Percentiles rank a stretch among this genome's conserved stretches.
These are phyloP conservation scores for Aspergillus vadensis DNA, from an alignment of 2,329 filamentous ascomycete species.

Conservation along the genomic window DNA sequence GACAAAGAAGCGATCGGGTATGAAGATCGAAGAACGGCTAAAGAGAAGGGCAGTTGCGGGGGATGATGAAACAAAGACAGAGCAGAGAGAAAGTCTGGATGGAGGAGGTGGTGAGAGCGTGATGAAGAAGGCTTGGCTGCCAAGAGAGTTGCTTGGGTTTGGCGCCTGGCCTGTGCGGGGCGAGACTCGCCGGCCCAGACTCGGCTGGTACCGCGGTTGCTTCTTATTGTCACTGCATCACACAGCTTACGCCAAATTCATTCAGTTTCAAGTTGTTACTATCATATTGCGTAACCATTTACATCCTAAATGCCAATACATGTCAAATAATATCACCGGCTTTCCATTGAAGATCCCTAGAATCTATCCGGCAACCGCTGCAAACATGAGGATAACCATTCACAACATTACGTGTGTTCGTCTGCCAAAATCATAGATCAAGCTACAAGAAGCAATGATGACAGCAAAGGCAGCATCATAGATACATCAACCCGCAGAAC, in stretches of 20 bases:
- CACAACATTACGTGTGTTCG: background rate
- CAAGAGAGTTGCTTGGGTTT: slow-evolving; percentile 16
- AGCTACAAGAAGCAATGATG: slow-evolving; percentile 2
- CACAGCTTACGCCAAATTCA: background rate
- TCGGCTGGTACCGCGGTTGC: background rate
- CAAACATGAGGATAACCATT: background rate
- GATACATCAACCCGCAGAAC: slow-evolving; percentile 11
- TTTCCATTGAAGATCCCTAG: slow-evolving; percentile 5
- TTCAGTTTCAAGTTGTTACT: background rate
- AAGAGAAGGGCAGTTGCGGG: slow-evolving; percentile 5
- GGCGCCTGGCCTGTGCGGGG: slow-evolving; percentile 20
- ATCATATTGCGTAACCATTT: background rate
- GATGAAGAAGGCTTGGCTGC: slow-evolving; percentile 18
- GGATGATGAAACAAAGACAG: slow-evolving; percentile 21
- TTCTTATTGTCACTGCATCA: background rate
- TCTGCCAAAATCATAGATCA: background rate
- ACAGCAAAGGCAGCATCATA: slow-evolving; percentile 6
- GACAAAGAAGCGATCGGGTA: background rate
- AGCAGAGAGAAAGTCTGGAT: background rate
- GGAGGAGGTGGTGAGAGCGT: background rate
- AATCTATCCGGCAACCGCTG: background rate
- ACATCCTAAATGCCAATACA: background rate
- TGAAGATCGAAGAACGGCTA: background rate
- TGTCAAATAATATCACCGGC: background rate
- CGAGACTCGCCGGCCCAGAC: slow-evolving; percentile 14